A percentile compares a stretch with the other conserved stretches of the same genome.
Evolutionary conservation across 2,329 filamentous ascomycete species (phyloP).

Genomic region (Aspergillus japonicus): DNA sequence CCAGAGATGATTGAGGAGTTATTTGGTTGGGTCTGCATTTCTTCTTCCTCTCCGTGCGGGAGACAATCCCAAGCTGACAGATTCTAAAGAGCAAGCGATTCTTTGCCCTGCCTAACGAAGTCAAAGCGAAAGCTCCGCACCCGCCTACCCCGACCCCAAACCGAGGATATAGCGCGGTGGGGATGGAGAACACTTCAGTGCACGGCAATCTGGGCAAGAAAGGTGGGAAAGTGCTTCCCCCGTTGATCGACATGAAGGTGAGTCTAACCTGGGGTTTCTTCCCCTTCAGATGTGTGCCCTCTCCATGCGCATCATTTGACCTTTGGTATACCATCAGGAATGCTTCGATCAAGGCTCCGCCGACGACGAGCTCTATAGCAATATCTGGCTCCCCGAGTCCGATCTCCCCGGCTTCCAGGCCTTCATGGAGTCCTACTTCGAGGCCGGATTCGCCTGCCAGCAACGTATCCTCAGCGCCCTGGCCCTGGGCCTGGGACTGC

Average conservation of each 20-base stretch:
- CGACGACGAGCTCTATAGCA: constrained; percentile 7
- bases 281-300: no score
- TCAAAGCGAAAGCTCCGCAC: constrained; percentile 32
- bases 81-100: constrained; percentile 16
- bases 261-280: no score
- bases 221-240: constrained; percentile 6
- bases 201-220: constrained; percentile 23
- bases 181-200: constrained; percentile 29
- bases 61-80: neutral
- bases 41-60: neutral
- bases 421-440: constrained; percentile 15
- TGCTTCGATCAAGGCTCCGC: constrained; percentile 13
- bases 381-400: constrained; percentile 9
- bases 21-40: neutral
- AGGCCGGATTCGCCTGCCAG: constrained; percentile 2
- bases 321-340: constrained; percentile 4
- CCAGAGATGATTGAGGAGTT: neutral
- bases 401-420: constrained; percentile 11
- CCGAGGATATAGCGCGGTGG: constrained; percentile 32
- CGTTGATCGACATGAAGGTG: neutral
- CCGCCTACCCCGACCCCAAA: constrained; percentile 30
- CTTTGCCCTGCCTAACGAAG: constrained; percentile 26
- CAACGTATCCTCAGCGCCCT: constrained; percentile 7
- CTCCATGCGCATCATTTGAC: no score
- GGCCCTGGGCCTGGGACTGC: neutral